Base-by-base conservation (phyloP, 495 filamentous ascomycete species). In the Tuber brumale region DNA sequence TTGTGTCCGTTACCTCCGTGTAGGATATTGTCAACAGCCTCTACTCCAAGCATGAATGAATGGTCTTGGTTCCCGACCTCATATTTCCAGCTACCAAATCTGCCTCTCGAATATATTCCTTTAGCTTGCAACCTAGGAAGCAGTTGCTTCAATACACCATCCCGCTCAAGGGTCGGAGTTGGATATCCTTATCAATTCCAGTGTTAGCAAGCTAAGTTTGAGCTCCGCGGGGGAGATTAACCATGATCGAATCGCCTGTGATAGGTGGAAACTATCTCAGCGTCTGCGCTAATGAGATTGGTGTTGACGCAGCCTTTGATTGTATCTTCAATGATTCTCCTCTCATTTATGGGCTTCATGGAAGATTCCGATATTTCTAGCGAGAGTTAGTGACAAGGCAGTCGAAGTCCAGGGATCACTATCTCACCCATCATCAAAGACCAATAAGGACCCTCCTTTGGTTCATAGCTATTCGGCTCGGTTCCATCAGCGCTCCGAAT, bases 211-310 rank as follows among this genome's bases (percentile, higher is more conserved):
- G 72, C 21, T 23, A 9, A 35, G 37, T 31, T 31, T 6, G 23
- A n/a, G 72, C 10, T 23, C 9, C 10, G 69, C 9, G 43, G 37
- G 44, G 72, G 51, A 12, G 37, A 69, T 42, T 6, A 41, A 75
- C 74, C 74, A 87, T 98, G 96, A 85, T 99, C 94, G 87, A 98
- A 99, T 86, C 92, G 90, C 86, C 95, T 94, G 89, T 97, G 93
- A 88, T 99, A 99, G 80, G 94, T 97, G 71, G 93, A 97, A 83
- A 99, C 94, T 79, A 99, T 97, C 88, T 99, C 94, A 81, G 97
- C 95, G 39, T 86, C 86, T 76, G 94, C 86, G 84, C 91, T 88
- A 85, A 99, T 91, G 92, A 99, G 97, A 70, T 94, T 90, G 42
- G 95, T 98, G 89, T 97, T 97, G 89, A 99, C 87, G 70, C 98